Conservation (phyloP, 2,329 filamentous ascomycete species). For the Claviceps paspali region DNA sequence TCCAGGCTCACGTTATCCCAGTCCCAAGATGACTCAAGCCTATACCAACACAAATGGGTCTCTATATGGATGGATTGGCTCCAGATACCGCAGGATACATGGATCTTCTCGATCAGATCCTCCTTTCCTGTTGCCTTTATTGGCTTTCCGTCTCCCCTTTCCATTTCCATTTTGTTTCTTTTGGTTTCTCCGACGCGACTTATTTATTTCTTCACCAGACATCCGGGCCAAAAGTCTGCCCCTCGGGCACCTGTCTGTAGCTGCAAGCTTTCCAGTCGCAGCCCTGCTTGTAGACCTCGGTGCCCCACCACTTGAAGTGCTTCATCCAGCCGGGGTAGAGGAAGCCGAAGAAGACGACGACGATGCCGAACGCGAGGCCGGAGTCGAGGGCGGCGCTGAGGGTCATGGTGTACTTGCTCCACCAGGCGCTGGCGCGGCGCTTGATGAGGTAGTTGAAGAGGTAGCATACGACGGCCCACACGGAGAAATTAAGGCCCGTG, state of each 20-base stretch:
- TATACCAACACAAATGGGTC: too few relatives aligned
- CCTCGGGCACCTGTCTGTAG: conserved; percentile 47
- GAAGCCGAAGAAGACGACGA: conserved; percentile 74
- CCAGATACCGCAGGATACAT: too few relatives aligned
- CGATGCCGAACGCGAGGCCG: conserved; percentile 65
- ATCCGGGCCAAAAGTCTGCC: conserved; percentile 50
- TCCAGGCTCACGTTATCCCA: too few relatives aligned
- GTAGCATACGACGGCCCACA: conserved; percentile 76
- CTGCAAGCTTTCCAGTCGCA: conserved; percentile 76
- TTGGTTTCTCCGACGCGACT: background rate
- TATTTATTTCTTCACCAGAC: conserved; percentile 29
- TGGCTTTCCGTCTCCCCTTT: background rate
- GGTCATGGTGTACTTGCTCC: conserved; percentile 86
- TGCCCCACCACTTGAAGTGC: conserved; percentile 75
- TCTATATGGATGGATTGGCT: too few relatives aligned
- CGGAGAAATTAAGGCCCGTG: conserved; percentile 72
- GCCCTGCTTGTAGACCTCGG: conserved; percentile 68
- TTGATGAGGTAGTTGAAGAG: conserved; percentile 68
- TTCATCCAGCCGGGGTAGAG: conserved; percentile 66
- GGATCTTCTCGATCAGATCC: too few relatives aligned
- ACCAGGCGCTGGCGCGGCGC: conserved; percentile 58
- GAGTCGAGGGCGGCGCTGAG: conserved; percentile 71
- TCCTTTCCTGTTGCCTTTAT: too few relatives aligned
- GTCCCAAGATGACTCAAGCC: too few relatives aligned
- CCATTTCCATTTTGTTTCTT: too few relatives aligned